These are phyloP conservation scores for Ensete ventricosum DNA, from an alignment of 176 grass and related monocot genomes.

Conservation along the genomic window DNA sequence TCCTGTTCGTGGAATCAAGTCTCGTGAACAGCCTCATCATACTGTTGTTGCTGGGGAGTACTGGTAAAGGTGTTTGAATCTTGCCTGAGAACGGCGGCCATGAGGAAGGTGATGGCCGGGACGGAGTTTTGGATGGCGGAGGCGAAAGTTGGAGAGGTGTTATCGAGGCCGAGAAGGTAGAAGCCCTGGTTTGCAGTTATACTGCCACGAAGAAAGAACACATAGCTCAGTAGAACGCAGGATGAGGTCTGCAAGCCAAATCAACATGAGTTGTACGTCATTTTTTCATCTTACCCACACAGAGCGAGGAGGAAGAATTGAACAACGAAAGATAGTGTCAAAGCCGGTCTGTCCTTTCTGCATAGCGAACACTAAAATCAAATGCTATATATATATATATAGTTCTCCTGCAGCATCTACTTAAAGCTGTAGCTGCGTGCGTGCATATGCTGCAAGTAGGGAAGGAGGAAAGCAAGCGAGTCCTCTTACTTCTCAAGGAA, in stretches of 20 bases:
- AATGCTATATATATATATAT: too few relatives aligned
- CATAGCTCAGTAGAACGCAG: too few relatives aligned
- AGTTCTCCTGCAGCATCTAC: too few relatives aligned
- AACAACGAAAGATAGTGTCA: conserved; percentile 48
- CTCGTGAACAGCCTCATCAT: too few relatives aligned
- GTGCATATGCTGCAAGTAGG: too few relatives aligned
- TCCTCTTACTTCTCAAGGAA: conserved; percentile 76
- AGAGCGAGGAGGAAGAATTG: conserved; percentile 97
- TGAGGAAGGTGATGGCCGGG: conserved; percentile 93
- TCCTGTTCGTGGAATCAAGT: conserved; percentile 23
- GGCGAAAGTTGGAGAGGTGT: conserved; percentile 90
- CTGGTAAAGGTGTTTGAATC: neutral
- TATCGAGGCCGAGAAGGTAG: conserved; percentile 85
- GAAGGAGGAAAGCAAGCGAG: too few relatives aligned
- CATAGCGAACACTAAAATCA: neutral
- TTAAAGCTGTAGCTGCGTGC: too few relatives aligned
- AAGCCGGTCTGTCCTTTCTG: conserved; percentile 75
- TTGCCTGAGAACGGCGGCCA: conserved; percentile 68
- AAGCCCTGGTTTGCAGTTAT: conserved; percentile 96
- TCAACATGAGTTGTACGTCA: neutral
- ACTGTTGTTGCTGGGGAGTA: neutral
- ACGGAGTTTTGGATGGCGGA: conserved; percentile 98
- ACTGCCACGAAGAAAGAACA: conserved; percentile 19
- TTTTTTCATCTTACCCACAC: conserved; percentile 37
- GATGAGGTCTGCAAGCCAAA: too few relatives aligned